These are phyloP conservation scores for Primulina eburnea DNA, from an alignment of 257 asterid genomes.

Conservation along the genomic window DNA sequence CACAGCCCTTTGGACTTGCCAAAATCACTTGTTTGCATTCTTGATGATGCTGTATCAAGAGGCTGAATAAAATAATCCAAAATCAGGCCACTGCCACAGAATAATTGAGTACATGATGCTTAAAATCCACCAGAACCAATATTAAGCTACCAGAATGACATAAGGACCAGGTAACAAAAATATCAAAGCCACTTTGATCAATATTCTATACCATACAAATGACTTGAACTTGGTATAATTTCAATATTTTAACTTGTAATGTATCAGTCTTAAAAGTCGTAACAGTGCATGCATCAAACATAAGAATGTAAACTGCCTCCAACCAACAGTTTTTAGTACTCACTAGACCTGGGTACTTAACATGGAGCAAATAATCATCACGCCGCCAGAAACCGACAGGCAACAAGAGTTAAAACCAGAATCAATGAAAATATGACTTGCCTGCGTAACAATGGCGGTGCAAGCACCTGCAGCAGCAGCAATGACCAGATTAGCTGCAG, in stretches of 20 bases:
- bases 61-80: constrained; percentile 50
- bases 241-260: not conserved
- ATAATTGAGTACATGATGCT: constrained; percentile 15
- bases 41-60: constrained; percentile 89
- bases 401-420: constrained; percentile 13
- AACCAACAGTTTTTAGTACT: not conserved
- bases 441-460: constrained; percentile 78
- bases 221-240: not conserved
- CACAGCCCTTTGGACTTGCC: constrained; percentile 86
- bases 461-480: constrained; percentile 93
- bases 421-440: constrained; percentile 25
- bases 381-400: constrained; percentile 11
- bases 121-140: not conserved
- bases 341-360: not conserved
- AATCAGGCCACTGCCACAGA: constrained; percentile 21
- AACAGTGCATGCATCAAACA: not conserved
- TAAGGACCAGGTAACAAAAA: not conserved
- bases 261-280: not conserved
- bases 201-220: too few relatives aligned
- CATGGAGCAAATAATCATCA: not conserved
- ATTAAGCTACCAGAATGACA: constrained; percentile 16
- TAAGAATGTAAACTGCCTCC: not conserved
- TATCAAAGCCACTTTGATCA: not conserved
- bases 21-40: constrained; percentile 89
- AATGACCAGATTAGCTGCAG: constrained; percentile 76